Evolutionary conservation across 805 yeast genomes (phyloP).

Genomic region (Nakazawaea ishiwadae): DNA sequence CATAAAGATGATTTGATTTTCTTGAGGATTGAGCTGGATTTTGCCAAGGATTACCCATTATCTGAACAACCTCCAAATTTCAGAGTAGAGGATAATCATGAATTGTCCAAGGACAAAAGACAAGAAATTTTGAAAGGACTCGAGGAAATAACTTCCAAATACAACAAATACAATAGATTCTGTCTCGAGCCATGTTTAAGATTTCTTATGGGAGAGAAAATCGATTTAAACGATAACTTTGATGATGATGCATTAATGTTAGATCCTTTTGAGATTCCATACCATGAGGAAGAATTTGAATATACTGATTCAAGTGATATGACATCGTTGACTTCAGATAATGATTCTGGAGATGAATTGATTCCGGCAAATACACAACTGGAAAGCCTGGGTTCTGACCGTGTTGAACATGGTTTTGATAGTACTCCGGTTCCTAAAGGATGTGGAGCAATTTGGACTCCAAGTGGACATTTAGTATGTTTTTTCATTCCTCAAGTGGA

Average conservation of each 20-base stretch:
- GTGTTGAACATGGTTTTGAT: slow-evolving; percentile 40
- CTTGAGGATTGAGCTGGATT: slow-evolving; percentile 61
- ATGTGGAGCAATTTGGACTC: slow-evolving; percentile 89
- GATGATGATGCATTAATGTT: slow-evolving; percentile 23
- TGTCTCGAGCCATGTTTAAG: slow-evolving; percentile 81
- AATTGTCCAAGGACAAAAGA: slow-evolving; percentile 44
- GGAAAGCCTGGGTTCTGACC: slow-evolving; percentile 13
- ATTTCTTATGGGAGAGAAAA: slow-evolving; percentile 74
- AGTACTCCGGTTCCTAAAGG: slow-evolving; percentile 90
- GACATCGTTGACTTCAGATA: slow-evolving; percentile 35
- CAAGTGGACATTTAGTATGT: slow-evolving; percentile 73
- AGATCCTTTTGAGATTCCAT: slow-evolving; percentile 26
- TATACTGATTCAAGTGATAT: slow-evolving; percentile 17
- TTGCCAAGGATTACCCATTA: slow-evolving; percentile 72
- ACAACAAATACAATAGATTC: slow-evolving; percentile 52
- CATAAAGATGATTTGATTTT: slow-evolving; percentile 49
- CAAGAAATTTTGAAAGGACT: slow-evolving; percentile 48
- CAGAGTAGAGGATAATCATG: slow-evolving; percentile 75
- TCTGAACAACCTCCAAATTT: slow-evolving; percentile 47
- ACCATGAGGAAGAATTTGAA: slow-evolving; percentile 21
- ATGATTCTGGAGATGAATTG: slow-evolving; percentile 26
- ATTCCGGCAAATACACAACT: slow-evolving; percentile 17
- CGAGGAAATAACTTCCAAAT: slow-evolving; percentile 49
- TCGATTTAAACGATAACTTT: slow-evolving; percentile 38
- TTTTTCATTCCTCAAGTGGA: slow-evolving; percentile 63